Conservation (phyloP, 805 yeast species). For the Ogataea saltuana region DNA sequence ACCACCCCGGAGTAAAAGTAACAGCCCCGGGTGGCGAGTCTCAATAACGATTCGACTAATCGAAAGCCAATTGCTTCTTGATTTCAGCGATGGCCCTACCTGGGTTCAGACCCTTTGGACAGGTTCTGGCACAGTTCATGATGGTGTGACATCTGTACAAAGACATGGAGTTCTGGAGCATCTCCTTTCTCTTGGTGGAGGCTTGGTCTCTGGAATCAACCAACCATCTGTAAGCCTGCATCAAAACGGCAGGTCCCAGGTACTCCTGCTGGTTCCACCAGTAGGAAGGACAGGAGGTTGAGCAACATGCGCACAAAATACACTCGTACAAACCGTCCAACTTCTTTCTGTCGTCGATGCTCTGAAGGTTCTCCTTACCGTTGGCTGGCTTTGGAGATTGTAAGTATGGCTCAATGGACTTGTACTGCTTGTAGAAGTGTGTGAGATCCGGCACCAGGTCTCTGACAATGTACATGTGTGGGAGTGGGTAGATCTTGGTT, state of each 20-base stretch:
- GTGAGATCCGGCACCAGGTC: slow-evolving; percentile 98
- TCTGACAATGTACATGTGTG: slow-evolving; percentile 96
- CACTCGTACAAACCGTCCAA: slow-evolving; percentile 97
- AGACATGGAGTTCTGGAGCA: slow-evolving; percentile 96
- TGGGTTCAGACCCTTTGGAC: slow-evolving; percentile 98
- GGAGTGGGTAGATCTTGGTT: slow-evolving; percentile 90
- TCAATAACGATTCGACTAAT: slow-evolving; percentile 34
- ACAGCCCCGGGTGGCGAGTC: not conserved
- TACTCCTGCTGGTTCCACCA: slow-evolving; percentile 99
- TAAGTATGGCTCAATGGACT: slow-evolving; percentile 94
- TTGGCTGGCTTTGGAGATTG: slow-evolving; percentile 85
- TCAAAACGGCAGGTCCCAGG: slow-evolving; percentile 96
- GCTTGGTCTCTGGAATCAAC: slow-evolving; percentile 97
- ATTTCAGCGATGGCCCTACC: slow-evolving; percentile 97
- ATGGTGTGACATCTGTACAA: slow-evolving; percentile 98
- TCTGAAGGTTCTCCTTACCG: slow-evolving; percentile 91
- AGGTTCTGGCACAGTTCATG: slow-evolving; percentile 97
- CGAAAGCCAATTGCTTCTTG: slow-evolving; percentile 88
- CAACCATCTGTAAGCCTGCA: slow-evolving; percentile 99
- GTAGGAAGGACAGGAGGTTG: slow-evolving; percentile 98
- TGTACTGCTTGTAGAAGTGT: slow-evolving; percentile 96
- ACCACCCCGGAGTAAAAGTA: not conserved
- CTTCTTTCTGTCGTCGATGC: slow-evolving; percentile 90
- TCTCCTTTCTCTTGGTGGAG: slow-evolving; percentile 71
- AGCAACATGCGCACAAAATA: slow-evolving; percentile 97